Evolutionary conservation across 331 rosid species (phyloP).

Genomic region (Telfairia occidentalis): DNA sequence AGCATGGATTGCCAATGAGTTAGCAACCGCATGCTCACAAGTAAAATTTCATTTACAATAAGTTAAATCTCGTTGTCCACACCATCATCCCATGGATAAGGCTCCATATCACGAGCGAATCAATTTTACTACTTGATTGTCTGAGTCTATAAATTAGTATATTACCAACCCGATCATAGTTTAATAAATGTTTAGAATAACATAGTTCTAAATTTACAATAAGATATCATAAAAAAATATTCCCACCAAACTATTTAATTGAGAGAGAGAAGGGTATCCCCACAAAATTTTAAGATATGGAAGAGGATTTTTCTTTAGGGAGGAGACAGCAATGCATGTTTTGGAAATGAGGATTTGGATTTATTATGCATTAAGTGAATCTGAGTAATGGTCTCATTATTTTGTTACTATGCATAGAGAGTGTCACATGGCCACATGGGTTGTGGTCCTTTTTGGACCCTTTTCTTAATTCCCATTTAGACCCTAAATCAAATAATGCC

Average conservation of each 20-base stretch:
- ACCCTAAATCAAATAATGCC: neutral
- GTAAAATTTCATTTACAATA: no score
- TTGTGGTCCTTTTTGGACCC: constrained; percentile 7
- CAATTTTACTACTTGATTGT: no score
- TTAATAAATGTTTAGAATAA: no score
- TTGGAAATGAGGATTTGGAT: neutral
- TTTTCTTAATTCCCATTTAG: neutral
- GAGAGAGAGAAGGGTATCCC: neutral
- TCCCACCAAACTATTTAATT: neutral
- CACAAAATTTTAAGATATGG: neutral
- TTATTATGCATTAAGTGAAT: constrained; percentile 1
- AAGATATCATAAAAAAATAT: no score
- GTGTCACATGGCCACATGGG: constrained; percentile 9
- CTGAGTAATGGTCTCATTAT: neutral
- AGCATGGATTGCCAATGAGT: no score
- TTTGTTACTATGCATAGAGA: neutral
- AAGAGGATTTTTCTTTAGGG: neutral
- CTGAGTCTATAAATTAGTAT: no score
- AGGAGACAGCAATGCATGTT: neutral
- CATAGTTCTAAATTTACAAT: neutral
- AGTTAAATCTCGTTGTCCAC: no score
- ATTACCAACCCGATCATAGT: no score
- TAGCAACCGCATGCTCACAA: no score
- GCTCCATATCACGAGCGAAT: no score
- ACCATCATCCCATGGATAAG: no score